phyloP scores from a whole-genome alignment of 2,329 filamentous ascomycete species.

The Aschersonia sp. region DNA sequence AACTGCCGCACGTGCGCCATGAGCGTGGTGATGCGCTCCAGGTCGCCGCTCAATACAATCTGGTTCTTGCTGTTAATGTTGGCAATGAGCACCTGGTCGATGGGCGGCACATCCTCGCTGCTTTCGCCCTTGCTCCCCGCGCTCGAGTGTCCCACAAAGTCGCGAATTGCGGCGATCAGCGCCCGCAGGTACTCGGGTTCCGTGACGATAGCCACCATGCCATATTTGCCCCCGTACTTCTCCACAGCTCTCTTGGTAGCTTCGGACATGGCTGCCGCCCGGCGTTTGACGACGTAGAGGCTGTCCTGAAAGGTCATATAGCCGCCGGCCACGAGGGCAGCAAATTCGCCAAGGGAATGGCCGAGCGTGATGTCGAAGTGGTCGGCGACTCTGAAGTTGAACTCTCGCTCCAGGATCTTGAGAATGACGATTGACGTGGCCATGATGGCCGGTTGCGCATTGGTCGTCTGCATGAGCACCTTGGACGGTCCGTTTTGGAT shows the following conservation, averaged over 20 bases:
- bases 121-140: slow-evolving; percentile 53
- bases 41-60: slow-evolving; percentile 81
- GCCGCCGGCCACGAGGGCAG: slow-evolving; percentile 73
- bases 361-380: slow-evolving; percentile 73
- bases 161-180: slow-evolving; percentile 60
- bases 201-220: slow-evolving; percentile 88
- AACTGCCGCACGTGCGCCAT: slow-evolving; percentile 80
- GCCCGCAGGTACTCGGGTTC: slow-evolving; percentile 61
- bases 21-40: slow-evolving; percentile 67
- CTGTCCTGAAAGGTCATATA: slow-evolving; percentile 69
- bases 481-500: slow-evolving; percentile 71
- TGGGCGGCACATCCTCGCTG: slow-evolving; percentile 51
- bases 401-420: slow-evolving; percentile 73
- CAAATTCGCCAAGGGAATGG: slow-evolving; percentile 87
- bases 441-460: slow-evolving; percentile 94
- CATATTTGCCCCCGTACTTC: slow-evolving; percentile 65
- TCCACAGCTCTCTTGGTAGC: slow-evolving; percentile 55
- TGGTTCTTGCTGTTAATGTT: slow-evolving; percentile 96
- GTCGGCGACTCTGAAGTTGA: slow-evolving; percentile 56
- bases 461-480: slow-evolving; percentile 64
- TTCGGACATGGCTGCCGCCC: slow-evolving; percentile 72
- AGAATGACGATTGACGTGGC: slow-evolving; percentile 83
- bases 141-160: slow-evolving; percentile 59
- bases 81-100: slow-evolving; percentile 78
- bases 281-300: slow-evolving; percentile 58